phyloP scores from a whole-genome alignment of 768 basidiomycete species.

The Auricularia cornea region DNA sequence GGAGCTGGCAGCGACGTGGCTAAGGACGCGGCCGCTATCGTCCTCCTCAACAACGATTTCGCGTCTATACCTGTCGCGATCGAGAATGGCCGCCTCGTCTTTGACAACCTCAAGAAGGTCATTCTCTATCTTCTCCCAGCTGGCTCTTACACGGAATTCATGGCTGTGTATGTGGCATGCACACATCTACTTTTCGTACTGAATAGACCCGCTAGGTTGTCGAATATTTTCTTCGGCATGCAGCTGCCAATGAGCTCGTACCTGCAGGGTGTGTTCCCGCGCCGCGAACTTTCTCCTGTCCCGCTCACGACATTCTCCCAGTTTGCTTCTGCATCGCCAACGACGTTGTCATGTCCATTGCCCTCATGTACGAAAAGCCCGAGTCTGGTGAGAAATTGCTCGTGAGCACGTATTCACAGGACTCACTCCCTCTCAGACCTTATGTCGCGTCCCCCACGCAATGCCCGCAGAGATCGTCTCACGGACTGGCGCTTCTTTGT shows the following conservation, averaged over 20 bases:
- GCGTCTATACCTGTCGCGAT: conserved; percentile 50
- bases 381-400: conserved; percentile 32
- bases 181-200: neutral
- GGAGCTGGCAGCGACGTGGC: conserved; percentile 42
- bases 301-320: neutral
- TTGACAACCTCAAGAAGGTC: conserved; percentile 55
- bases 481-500: conserved; percentile 30
- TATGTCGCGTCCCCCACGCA: conserved; percentile 44
- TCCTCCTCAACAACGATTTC: conserved; percentile 52
- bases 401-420: neutral
- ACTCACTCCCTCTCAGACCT: conserved; percentile 25
- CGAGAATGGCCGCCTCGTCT: conserved; percentile 52
- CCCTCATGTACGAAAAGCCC: conserved; percentile 39
- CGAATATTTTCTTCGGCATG: conserved; percentile 49
- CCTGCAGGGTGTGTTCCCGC: conserved; percentile 32
- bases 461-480: conserved; percentile 47
- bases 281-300: neutral
- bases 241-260: conserved; percentile 44
- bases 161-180: conserved; percentile 34
- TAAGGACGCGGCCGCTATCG: conserved; percentile 46
- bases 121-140: conserved; percentile 44
- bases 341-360: conserved; percentile 38
- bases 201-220: neutral
- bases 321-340: conserved; percentile 47
- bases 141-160: conserved; percentile 53